Conservation (phyloP, 257 asterid species). For the Scutellaria baicalensis region DNA sequence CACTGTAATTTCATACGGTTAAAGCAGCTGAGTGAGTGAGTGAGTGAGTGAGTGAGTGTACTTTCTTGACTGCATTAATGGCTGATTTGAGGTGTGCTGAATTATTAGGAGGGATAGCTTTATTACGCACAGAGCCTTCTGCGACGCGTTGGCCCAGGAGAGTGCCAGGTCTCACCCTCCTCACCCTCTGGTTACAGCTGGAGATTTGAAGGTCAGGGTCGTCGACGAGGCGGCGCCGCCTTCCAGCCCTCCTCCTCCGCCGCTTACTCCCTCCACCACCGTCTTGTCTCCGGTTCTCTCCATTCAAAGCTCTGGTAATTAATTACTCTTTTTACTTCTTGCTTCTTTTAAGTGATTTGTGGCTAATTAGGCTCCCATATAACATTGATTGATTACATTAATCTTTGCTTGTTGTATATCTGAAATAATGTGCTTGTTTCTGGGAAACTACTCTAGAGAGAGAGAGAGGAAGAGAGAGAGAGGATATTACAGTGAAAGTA, state of each 20-base stretch:
- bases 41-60: too few species aligned
- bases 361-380: too few species aligned
- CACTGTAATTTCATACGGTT: too few species aligned
- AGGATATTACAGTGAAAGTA: not conserved
- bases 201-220: constrained; percentile 24
- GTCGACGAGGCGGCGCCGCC: constrained; percentile 8
- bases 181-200: constrained; percentile 20
- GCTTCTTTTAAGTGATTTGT: too few species aligned
- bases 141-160: constrained; percentile 93
- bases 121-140: constrained; percentile 81
- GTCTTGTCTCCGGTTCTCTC: constrained; percentile 85
- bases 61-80: not conserved
- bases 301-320: constrained; percentile 77
- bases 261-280: constrained; percentile 77
- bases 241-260: constrained; percentile 76
- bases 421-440: too few species aligned
- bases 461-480: not conserved
- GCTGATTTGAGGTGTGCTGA: not conserved
- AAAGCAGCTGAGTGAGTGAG: too few species aligned
- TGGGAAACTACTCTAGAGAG: too few species aligned
- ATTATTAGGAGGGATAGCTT: constrained; percentile 85
- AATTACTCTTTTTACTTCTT: too few species aligned
- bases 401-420: too few species aligned
- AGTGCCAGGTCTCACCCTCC: constrained; percentile 33
- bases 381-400: too few species aligned